Percentiles rank a stretch among this genome's conserved stretches.
Conservation (phyloP, 2,329 filamentous ascomycete species). For the Arthrobotrys pseudoclavata region DNA sequence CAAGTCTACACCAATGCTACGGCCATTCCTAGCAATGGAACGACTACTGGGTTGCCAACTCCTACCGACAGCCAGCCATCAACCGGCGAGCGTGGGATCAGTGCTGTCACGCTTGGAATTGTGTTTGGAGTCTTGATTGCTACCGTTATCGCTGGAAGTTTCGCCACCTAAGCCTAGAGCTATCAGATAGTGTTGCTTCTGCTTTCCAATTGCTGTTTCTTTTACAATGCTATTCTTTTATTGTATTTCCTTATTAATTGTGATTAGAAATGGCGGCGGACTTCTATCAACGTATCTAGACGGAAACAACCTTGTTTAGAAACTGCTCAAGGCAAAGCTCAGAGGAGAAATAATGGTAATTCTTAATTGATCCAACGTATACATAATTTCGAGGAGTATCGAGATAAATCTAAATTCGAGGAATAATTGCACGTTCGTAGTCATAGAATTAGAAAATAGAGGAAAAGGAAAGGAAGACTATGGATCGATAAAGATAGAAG, state of each 20-base stretch:
- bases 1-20: background rate
- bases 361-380: background rate
- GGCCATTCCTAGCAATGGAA: background rate
- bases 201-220: background rate
- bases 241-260: background rate
- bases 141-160: background rate
- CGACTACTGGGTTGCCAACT: background rate
- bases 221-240: background rate
- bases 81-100: background rate
- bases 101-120: conserved; percentile 15
- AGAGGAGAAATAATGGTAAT: background rate
- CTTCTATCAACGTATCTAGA: background rate
- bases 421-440: background rate
- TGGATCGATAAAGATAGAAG: too few species aligned
- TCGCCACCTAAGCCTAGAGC: background rate
- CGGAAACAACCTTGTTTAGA: background rate
- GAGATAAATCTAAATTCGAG: background rate
- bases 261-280: background rate
- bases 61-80: conserved; percentile 27
- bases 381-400: background rate
- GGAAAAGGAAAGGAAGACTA: background rate
- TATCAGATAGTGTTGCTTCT: background rate
- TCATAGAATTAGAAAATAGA: background rate
- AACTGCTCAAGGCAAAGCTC: background rate
- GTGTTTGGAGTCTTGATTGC: conserved; percentile 17